Evolutionary conservation across 345 rosid species (phyloP).

Genomic region (Eucalyptus pauciflora): DNA sequence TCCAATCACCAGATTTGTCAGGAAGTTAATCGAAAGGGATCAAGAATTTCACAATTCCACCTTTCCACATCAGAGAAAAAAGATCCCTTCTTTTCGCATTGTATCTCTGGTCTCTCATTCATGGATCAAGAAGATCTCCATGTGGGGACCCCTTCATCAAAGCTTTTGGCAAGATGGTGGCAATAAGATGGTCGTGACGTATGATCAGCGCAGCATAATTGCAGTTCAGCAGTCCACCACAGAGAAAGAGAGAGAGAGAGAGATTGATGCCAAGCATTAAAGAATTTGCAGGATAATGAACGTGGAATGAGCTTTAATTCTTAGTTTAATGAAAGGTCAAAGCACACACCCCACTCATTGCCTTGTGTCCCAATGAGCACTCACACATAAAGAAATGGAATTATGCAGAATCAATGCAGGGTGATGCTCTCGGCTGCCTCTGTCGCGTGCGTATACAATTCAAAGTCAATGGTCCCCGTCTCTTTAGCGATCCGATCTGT

Average conservation of each 20-base stretch:
- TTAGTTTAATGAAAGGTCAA: not conserved
- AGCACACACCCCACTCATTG: not conserved
- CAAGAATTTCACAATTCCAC: not conserved
- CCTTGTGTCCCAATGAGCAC: not conserved
- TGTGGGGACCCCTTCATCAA: not conserved
- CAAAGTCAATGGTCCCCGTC: not conserved
- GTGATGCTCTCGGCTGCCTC: not conserved
- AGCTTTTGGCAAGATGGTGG: not conserved
- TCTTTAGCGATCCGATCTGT: not conserved
- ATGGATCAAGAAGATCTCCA: conserved; percentile 1
- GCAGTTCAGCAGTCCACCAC: not conserved
- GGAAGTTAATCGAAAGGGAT: not conserved
- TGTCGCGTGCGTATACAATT: not conserved
- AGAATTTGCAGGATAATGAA: not conserved
- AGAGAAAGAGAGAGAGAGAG: not conserved
- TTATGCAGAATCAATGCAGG: not conserved
- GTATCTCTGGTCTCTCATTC: not conserved
- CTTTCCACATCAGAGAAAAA: not conserved
- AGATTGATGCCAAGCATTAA: not conserved
- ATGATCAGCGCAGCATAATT: not conserved
- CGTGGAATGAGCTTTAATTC: not conserved
- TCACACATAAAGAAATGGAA: not conserved
- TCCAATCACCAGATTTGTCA: not conserved
- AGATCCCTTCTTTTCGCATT: not conserved
- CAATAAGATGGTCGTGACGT: not conserved